phyloP scores from a whole-genome alignment of 129 eudicot genomes.

The Chrysanthemum makinoi region DNA sequence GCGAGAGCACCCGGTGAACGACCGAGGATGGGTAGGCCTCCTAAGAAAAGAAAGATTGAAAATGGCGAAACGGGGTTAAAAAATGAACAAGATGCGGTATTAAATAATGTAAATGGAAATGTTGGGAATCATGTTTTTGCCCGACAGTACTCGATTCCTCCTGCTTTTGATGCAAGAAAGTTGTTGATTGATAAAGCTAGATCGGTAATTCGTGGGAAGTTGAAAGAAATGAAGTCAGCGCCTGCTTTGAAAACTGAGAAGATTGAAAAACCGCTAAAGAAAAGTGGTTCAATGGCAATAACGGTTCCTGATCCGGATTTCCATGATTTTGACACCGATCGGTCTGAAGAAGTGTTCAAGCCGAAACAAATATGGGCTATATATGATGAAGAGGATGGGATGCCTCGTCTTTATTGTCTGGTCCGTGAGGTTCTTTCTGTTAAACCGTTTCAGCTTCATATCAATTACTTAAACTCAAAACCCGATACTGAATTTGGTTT shows the following conservation, averaged over 20 bases:
- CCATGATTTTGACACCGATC: conserved; percentile 88
- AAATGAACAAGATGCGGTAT: conserved; percentile 36
- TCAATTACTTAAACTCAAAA: conserved; percentile 84
- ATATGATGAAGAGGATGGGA: conserved; percentile 97
- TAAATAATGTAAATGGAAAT: conserved; percentile 35
- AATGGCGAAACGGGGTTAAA: conserved; percentile 39
- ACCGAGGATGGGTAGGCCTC: conserved; percentile 59
- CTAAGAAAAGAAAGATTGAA: conserved; percentile 70
- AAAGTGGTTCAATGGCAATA: conserved; percentile 58
- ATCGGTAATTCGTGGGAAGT: conserved; percentile 54
- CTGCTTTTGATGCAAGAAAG: conserved; percentile 65
- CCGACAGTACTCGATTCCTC: conserved; percentile 46
- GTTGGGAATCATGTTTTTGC: conserved; percentile 30
- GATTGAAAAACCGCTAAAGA: conserved; percentile 46
- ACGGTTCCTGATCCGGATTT: conserved; percentile 93
- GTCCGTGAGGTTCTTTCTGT: conserved; percentile 77
- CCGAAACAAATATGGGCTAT: conserved; percentile 97
- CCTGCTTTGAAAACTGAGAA: conserved; percentile 49
- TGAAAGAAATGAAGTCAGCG: conserved; percentile 62
- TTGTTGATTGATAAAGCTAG: conserved; percentile 69
- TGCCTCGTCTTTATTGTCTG: conserved; percentile 95
- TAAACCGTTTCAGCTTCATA: conserved; percentile 78
- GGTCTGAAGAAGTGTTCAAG: conserved; percentile 79
- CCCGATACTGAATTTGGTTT: conserved; percentile 76
- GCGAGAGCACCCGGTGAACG: conserved; percentile 32